phyloP scores from a whole-genome alignment of 2,329 filamentous ascomycete genomes.

The Didymella glomerata region DNA sequence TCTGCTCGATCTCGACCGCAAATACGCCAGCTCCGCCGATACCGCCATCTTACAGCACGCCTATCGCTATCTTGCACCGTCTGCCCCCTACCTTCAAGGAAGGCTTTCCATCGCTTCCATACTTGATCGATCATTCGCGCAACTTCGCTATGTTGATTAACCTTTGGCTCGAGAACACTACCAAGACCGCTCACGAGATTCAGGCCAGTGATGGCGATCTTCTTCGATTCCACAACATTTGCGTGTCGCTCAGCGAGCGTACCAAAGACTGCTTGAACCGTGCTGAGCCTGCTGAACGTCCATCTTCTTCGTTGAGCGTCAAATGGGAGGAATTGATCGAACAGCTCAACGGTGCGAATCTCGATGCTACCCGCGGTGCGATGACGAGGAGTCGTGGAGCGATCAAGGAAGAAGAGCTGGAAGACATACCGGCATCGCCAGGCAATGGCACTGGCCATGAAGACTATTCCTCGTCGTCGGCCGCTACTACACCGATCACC shows the following conservation, averaged over 20 bases:
- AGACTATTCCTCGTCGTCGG: constrained; percentile 43
- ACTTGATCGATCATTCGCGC: constrained; percentile 87
- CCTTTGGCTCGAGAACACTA: constrained; percentile 72
- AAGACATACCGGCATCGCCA: constrained; percentile 37
- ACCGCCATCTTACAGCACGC: constrained; percentile 89
- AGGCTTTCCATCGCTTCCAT: constrained; percentile 91
- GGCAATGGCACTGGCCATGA: constrained; percentile 32
- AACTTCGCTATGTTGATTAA: constrained; percentile 85
- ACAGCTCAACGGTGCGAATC: constrained; percentile 50
- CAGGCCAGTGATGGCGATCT: constrained; percentile 56
- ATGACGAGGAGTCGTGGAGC: constrained; percentile 43
- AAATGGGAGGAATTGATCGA: constrained; percentile 64
- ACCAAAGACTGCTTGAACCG: constrained; percentile 61
- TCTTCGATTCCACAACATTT: constrained; percentile 59
- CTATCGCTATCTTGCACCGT: constrained; percentile 85
- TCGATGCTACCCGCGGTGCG: constrained; percentile 44
- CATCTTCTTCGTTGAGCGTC: constrained; percentile 57
- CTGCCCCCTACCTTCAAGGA: constrained; percentile 83
- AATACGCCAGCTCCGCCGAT: constrained; percentile 65
- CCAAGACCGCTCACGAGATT: constrained; percentile 50
- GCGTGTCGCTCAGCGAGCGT: constrained; percentile 56
- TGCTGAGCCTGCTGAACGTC: constrained; percentile 62
- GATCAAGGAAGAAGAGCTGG: constrained; percentile 39
- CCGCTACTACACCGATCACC: constrained; percentile 46
- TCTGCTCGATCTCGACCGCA: constrained; percentile 83